Conservation (phyloP, 176 grass and related monocot genomes). For the Elaeis guineensis region DNA sequence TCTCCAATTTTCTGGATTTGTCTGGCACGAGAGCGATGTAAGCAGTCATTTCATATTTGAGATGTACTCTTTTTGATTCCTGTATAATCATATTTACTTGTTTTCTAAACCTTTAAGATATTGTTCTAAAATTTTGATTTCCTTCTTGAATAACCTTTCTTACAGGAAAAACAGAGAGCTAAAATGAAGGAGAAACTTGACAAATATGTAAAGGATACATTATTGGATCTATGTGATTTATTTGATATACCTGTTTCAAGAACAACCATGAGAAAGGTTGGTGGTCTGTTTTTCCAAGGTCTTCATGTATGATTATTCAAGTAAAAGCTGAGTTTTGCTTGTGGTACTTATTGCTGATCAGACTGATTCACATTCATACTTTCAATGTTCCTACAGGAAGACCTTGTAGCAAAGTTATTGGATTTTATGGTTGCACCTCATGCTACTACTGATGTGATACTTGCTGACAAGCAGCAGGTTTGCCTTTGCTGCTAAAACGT, state of each 20-base stretch:
- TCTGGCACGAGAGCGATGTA: conserved; percentile 73
- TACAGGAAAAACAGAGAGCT: conserved; percentile 90
- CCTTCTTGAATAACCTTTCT: conserved; percentile 7
- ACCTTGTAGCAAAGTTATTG: conserved; percentile 73
- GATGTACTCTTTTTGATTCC: no score
- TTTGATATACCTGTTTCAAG: conserved; percentile 77
- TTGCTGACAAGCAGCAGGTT: conserved; percentile 43
- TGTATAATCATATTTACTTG: no score
- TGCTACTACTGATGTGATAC: conserved; percentile 28
- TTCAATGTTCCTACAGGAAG: conserved; percentile 47
- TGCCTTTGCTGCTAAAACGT: conserved; percentile 7
- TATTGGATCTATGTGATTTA: conserved; percentile 76
- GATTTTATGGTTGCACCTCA: conserved; percentile 91
- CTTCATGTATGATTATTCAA: no score
- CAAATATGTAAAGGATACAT: conserved; percentile 73
- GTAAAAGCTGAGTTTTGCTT: conserved; percentile 1
- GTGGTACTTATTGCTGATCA: no score
- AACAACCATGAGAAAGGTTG: conserved; percentile 71
- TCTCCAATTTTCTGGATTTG: conserved; percentile 70
- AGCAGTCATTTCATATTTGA: conserved; percentile 21
- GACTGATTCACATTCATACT: no score
- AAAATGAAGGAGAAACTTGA: conserved; percentile 98
- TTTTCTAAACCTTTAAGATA: no score
- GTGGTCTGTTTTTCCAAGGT: conserved; percentile 2
- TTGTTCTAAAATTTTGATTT: no score